Evolutionary conservation across 2,329 filamentous ascomycete genomes (phyloP), one percentile per base, ranked within the genome.

Genomic region (Ascochyta viciae-villosae): DNA sequence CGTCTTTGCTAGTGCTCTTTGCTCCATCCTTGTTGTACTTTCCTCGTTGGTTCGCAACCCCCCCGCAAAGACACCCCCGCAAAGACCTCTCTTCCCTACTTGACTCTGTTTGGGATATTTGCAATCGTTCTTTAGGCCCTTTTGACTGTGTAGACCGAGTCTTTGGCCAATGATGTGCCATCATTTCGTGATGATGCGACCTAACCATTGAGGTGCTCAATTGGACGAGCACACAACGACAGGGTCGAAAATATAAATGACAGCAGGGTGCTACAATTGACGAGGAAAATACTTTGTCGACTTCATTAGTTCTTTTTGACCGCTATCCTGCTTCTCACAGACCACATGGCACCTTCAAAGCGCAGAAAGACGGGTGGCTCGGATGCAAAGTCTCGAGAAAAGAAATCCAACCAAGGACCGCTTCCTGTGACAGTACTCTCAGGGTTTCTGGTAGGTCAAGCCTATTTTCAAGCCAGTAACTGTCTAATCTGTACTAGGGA

Each of bases 381-480:
- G 10, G 53, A 54, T n/a, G 45, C 45, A 45, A 62, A 61, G 24
- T 27, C 48, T 16, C 48, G 51, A 29, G 47, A 34, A 4, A 57
- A 62, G 42, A 49, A 58, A n/a, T 52, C 26, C 34, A 60, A 55
- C 16, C 51, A 44, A 38, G 64, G 68, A 47, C 75, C 78, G 3
- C 73, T 87, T 5, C 85, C 85, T 4, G 85, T 88, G 3, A 87
- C 84, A 0, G 77, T 87, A 0, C 76, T 87, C 0, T 87, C 85
- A 1, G 85, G 85, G 0, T 87, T 88, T 46, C 64, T 87, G 60
- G 82, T 83, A 74, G 53, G 70, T 37, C 12, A n/a, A 7, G 7
- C 1, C 12, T 3, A 4, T n/a, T 5, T 15, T 12, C 3, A 3
- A 7, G 4, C 12, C 16, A 26, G 1, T 29, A 7, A 52, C 27